Percentiles rank a stretch among this genome's conserved stretches.
Evolutionary conservation across 139 green algal species (phyloP).

Genomic region (Microglena sp.): DNA sequence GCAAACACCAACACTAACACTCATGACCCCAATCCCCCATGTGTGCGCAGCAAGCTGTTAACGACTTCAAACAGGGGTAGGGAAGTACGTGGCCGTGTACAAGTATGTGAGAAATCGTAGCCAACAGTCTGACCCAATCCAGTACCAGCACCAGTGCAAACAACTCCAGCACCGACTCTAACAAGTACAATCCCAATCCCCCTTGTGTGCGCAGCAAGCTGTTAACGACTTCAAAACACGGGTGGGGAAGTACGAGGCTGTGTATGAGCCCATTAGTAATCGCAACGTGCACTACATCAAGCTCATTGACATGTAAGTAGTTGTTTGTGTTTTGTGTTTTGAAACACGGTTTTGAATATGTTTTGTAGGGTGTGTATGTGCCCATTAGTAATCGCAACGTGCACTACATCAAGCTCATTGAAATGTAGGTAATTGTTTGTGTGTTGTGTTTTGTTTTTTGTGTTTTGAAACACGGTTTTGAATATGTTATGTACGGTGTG

Average conservation of each 20-base stretch:
- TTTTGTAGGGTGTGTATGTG: conserved; percentile 73
- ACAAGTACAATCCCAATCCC: too few species aligned
- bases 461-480: too few species aligned
- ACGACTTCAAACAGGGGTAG: not conserved
- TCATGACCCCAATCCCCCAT: not conserved
- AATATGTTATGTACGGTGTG: conserved; percentile 50
- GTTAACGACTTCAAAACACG: conserved; percentile 36
- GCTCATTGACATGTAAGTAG: conserved; percentile 95
- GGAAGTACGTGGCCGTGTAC: too few species aligned
- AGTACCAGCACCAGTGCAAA: too few species aligned
- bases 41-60: not conserved
- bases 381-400: conserved; percentile 48
- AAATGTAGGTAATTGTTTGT: too few species aligned
- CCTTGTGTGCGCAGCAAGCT: conserved; percentile 9
- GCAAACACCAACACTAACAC: too few species aligned
- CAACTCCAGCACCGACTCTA: too few species aligned
- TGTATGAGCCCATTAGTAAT: conserved; percentile 71
- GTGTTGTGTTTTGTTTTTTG: too few species aligned
- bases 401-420: conserved; percentile 97
- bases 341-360: too few species aligned
- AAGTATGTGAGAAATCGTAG: too few species aligned
- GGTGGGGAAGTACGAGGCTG: conserved; percentile 70
- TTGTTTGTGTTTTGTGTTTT: too few species aligned
- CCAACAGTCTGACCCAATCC: not conserved
- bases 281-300: conserved; percentile 92